These are phyloP conservation scores for Incumbomyces lentus DNA, from an alignment of 2,329 filamentous ascomycete species.

Conservation along the genomic window DNA sequence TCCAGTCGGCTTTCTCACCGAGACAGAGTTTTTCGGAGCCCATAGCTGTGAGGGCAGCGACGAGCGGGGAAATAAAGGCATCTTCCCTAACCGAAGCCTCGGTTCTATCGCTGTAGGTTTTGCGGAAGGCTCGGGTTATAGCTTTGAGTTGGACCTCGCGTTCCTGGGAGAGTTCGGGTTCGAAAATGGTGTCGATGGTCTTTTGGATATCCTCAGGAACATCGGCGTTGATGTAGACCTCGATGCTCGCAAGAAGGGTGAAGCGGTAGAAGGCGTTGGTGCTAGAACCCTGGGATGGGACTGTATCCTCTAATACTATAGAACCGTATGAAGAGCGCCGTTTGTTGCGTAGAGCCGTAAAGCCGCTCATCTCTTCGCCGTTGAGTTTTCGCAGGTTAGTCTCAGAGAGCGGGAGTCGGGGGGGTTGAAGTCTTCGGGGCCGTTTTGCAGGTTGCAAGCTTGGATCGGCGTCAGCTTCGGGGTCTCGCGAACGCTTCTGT, in stretches of 20 bases:
- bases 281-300: slow-evolving; percentile 1
- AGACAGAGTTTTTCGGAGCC: background rate
- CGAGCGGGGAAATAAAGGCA: slow-evolving; percentile 3
- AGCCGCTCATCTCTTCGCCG: too few relatives aligned
- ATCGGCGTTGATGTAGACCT: slow-evolving; percentile 7
- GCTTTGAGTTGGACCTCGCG: slow-evolving; percentile 3
- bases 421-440: too few relatives aligned
- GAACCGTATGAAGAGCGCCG: too few relatives aligned
- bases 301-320: background rate
- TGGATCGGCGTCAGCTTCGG: too few relatives aligned
- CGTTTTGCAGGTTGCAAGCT: too few relatives aligned
- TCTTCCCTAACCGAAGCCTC: slow-evolving; percentile 5
- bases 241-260: background rate
- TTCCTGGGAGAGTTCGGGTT: slow-evolving; percentile 5
- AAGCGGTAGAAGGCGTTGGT: background rate
- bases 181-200: slow-evolving; percentile 2
- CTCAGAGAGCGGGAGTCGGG: too few relatives aligned
- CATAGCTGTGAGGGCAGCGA: slow-evolving; percentile 5
- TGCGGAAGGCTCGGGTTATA: slow-evolving; percentile 1
- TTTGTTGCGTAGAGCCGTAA: too few relatives aligned
- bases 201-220: slow-evolving; percentile 5
- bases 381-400: too few relatives aligned
- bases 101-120: background rate
- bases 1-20: slow-evolving; percentile 8
- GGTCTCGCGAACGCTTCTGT: too few relatives aligned